Percentiles rank a stretch among this genome's conserved stretches.
Conservation (phyloP, 805 yeast genomes). For the Komagataella pastoris region DNA sequence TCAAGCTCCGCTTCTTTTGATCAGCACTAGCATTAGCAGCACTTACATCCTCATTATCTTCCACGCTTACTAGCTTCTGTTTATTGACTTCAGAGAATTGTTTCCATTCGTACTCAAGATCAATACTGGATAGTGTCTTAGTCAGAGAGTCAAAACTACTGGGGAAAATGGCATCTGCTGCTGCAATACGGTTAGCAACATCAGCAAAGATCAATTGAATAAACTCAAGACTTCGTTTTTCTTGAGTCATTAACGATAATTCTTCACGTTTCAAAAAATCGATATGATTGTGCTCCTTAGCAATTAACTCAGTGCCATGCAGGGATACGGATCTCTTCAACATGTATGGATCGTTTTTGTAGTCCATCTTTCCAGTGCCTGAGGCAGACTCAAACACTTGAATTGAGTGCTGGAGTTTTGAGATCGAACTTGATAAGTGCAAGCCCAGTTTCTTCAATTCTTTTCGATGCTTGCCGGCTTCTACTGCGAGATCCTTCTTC, state of each 20-base stretch:
- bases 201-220: constrained; percentile 23
- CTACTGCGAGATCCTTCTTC: constrained; percentile 23
- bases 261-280: constrained; percentile 30
- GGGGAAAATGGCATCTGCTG: constrained; percentile 9
- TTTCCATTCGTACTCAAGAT: constrained; percentile 30
- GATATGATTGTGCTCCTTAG: constrained; percentile 29
- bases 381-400: constrained; percentile 7
- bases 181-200: constrained; percentile 11
- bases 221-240: constrained; percentile 26
- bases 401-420: constrained; percentile 11
- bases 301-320: constrained; percentile 26
- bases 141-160: constrained; percentile 14
- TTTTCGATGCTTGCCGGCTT: constrained; percentile 23
- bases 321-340: constrained; percentile 22
- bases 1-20: constrained; percentile 20
- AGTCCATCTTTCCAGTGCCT: constrained; percentile 14
- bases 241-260: constrained; percentile 23
- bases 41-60: neutral
- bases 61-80: constrained; percentile 17
- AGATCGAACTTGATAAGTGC: constrained; percentile 16
- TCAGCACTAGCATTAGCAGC: neutral
- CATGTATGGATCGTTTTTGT: constrained; percentile 32
- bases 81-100: constrained; percentile 20
- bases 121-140: constrained; percentile 18
- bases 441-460: constrained; percentile 22